Evolutionary conservation across 257 asterid species (phyloP), one percentile per base, ranked within the genome.

Genomic region (Plantago major): DNA sequence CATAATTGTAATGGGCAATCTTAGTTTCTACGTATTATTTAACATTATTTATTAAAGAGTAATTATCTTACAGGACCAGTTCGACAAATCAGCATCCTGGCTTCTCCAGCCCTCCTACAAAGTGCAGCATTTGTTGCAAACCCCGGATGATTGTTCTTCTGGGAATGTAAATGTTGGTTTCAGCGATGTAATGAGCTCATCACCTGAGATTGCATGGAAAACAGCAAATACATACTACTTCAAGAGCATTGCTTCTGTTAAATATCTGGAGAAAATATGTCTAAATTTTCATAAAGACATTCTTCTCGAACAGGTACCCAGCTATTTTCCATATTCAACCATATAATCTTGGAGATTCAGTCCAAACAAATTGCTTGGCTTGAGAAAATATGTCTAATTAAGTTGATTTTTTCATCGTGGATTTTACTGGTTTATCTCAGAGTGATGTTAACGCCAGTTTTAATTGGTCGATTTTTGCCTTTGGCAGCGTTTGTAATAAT

Each of bases 81-180:
- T 61, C 42, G 69, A 63, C 48, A 59, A 64, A 42, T 78, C 88
- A 46, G 63, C 71, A 61, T 63, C 71, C 48, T 87, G 97, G 96
- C 85, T 84, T 76, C 86, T 84, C 73, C 96, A 89, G 81, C 94
- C 96, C 44, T 83, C 96, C 46, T 87, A 78, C 66, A 88, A 83
- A 62, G 82, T 87, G 76, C 84, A 69, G 22, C 91, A 93, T 73
- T 77, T 93, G 75, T 81, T 92, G 71, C 70, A 60, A 54, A 59
- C 70, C 43, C 73, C 64, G 67, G 64, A 64, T 62, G 67, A 46
- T 61, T 55, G 58, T 50, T 77, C 83, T 67, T 55, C 73, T 26
- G 75, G 62, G 17, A 63, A 69, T 64, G 65, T 38, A 33, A 67
- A 65, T 42, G 67, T 42, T 55, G 70, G 69, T 63, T 63, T 42